A percentile compares a stretch with the other conserved stretches of the same genome.
These are phyloP conservation scores for Bryoglossum gracile DNA, from an alignment of 495 filamentous ascomycete species.

Conservation along the genomic window DNA sequence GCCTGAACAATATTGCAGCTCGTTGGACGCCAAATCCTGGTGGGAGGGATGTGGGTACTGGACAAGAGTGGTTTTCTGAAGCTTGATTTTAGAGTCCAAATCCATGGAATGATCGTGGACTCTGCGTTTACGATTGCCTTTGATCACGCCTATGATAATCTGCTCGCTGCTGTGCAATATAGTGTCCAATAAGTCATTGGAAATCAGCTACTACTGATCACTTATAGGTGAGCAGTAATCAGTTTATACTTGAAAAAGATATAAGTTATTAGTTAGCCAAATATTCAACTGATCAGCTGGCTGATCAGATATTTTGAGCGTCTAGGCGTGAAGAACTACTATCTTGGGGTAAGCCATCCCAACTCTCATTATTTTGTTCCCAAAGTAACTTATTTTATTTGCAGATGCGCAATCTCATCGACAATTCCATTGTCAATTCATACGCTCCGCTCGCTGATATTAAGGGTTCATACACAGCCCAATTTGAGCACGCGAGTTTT, in stretches of 20 bases:
- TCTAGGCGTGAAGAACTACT: conserved; percentile 78
- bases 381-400: conserved; percentile 6
- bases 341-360: conserved; percentile 58
- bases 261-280: no score
- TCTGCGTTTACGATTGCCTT: conserved; percentile 86
- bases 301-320: conserved; percentile 85
- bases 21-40: conserved; percentile 88
- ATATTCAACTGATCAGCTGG: no score
- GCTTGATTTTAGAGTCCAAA: conserved; percentile 85
- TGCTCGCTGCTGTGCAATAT: conserved; percentile 75
- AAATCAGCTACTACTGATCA: no score
- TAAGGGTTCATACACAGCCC: conserved; percentile 93
- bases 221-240: no score
- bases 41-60: conserved; percentile 70
- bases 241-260: no score
- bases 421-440: conserved; percentile 76
- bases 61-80: conserved; percentile 82
- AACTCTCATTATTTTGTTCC: neutral
- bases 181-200: no score
- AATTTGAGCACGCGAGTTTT: conserved; percentile 81
- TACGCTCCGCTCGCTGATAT: conserved; percentile 85
- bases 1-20: conserved; percentile 78
- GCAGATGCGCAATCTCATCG: conserved; percentile 70
- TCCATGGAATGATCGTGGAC: conserved; percentile 87
- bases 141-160: conserved; percentile 74